Evolutionary conservation across 441 rosid genomes (phyloP).

Genomic region (Mallotus japonicus): DNA sequence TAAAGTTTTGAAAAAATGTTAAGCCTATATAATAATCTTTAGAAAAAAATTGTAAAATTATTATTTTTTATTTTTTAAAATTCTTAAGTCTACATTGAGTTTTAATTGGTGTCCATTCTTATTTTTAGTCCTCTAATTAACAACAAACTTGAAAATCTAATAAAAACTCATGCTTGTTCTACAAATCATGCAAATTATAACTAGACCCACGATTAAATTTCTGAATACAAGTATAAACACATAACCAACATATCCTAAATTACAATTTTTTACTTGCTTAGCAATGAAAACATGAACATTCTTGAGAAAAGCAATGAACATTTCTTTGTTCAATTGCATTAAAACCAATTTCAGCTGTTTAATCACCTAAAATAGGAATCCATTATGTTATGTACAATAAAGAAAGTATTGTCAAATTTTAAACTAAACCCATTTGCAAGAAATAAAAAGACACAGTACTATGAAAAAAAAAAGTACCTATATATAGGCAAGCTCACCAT

Average conservation of each 20-base stretch:
- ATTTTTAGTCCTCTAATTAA: constrained; percentile 2
- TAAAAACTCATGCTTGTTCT: background rate
- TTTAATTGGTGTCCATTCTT: constrained; percentile 14
- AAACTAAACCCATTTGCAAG: constrained; percentile 1
- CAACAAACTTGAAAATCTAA: background rate
- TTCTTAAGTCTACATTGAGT: too few species aligned
- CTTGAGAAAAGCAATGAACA: background rate
- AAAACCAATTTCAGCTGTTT: too few species aligned
- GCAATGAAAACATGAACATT: constrained; percentile 3
- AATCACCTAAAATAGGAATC: background rate
- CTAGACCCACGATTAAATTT: background rate
- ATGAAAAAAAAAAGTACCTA: too few species aligned
- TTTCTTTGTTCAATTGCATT: background rate
- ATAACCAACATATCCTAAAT: background rate
- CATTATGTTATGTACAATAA: background rate
- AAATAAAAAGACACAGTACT: background rate
- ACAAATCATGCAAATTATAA: background rate
- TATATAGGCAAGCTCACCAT: too few species aligned
- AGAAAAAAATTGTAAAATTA: too few species aligned
- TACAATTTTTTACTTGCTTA: background rate
- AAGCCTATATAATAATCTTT: too few species aligned
- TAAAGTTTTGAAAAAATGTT: background rate
- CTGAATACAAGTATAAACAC: background rate
- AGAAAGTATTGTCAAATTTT: background rate
- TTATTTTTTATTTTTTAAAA: too few species aligned